Evolutionary conservation across 768 basidiomycete genomes (phyloP).

Genomic region (Crassisporium funariophilum): DNA sequence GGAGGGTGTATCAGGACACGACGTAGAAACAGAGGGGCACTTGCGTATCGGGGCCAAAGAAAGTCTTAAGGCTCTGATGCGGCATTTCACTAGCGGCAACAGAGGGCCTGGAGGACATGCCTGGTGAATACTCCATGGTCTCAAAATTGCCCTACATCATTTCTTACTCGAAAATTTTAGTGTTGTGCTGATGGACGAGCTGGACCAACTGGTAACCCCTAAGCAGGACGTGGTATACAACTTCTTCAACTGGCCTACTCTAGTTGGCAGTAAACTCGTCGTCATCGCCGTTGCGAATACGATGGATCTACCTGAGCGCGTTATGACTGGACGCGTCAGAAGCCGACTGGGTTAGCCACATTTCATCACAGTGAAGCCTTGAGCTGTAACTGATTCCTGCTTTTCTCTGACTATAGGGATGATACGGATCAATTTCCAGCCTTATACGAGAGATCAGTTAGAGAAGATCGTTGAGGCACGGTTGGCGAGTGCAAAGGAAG

Average conservation of each 20-base stretch:
- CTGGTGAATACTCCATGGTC: slow-evolving; percentile 55
- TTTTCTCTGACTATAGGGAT: slow-evolving; percentile 55
- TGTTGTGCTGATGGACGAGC: slow-evolving; percentile 97
- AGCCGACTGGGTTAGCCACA: slow-evolving; percentile 77
- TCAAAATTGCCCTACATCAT: slow-evolving; percentile 2
- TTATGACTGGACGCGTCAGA: slow-evolving; percentile 88
- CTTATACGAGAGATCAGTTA: slow-evolving; percentile 79
- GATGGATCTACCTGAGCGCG: slow-evolving; percentile 95
- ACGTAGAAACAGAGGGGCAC: slow-evolving; percentile 61
- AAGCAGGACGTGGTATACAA: slow-evolving; percentile 99
- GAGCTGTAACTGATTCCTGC: neutral
- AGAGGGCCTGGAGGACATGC: slow-evolving; percentile 85
- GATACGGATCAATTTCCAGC: slow-evolving; percentile 89
- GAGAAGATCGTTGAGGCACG: slow-evolving; percentile 87
- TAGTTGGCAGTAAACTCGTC: slow-evolving; percentile 83
- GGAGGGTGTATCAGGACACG: slow-evolving; percentile 88
- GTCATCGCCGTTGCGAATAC: slow-evolving; percentile 98
- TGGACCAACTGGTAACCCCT: slow-evolving; percentile 93
- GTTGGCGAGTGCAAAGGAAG: slow-evolving; percentile 58
- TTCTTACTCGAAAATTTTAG: slow-evolving; percentile 41
- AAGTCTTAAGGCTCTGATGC: slow-evolving; percentile 75
- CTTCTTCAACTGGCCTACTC: slow-evolving; percentile 99
- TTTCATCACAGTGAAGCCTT: neutral
- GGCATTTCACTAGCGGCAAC: slow-evolving; percentile 71
- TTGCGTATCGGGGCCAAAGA: slow-evolving; percentile 76